Conservation (phyloP, 257 asterid species). For the Catharanthus roseus region DNA sequence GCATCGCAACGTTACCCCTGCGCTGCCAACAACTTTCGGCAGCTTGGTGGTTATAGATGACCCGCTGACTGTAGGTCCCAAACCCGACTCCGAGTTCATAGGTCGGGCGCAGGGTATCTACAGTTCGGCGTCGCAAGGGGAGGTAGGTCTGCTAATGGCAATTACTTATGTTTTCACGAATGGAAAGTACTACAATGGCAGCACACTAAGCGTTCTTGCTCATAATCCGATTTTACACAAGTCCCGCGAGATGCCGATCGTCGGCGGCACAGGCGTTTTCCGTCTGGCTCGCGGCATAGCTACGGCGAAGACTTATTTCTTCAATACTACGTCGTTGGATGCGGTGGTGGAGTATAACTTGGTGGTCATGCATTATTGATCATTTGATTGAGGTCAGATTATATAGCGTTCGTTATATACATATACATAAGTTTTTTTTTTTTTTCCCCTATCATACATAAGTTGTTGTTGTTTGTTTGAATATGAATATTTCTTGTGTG, state of each 20-base stretch:
- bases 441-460: too few relatives aligned
- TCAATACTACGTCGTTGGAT: slow-evolving; percentile 15
- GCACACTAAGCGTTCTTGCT: background rate
- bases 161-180: slow-evolving; percentile 1
- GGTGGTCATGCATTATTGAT: background rate
- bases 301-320: slow-evolving; percentile 11
- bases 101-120: slow-evolving; percentile 1
- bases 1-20: background rate
- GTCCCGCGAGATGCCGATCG: slow-evolving; percentile 40
- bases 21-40: background rate
- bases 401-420: too few relatives aligned
- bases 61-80: slow-evolving; percentile 5
- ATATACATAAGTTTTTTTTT: too few relatives aligned
- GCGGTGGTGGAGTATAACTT: slow-evolving; percentile 31
- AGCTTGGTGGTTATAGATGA: background rate
- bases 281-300: slow-evolving; percentile 42
- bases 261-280: slow-evolving; percentile 58
- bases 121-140: background rate
- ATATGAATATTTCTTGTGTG: too few relatives aligned
- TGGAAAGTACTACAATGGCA: slow-evolving; percentile 1
- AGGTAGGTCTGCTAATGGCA: background rate
- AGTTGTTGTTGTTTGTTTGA: too few relatives aligned
- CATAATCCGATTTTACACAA: slow-evolving; percentile 1
- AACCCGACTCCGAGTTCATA: background rate
- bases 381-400: too few relatives aligned